A percentile compares a stretch with the other conserved stretches of the same genome.
Conservation (phyloP, 192 early-diverging fungal species). For the Coemansia sp. region DNA sequence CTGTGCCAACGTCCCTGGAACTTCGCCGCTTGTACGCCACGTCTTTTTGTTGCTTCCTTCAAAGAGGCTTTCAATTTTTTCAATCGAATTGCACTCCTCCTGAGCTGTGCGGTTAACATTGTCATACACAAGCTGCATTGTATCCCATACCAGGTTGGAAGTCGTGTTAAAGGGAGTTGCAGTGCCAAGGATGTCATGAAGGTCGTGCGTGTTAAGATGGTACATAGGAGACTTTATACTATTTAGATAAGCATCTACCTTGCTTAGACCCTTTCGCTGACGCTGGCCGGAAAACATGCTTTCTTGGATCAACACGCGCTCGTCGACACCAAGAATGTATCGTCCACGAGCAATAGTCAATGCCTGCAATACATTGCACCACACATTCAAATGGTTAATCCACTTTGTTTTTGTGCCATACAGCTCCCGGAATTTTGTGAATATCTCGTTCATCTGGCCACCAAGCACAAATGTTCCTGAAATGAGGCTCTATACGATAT, state of each 20-base stretch:
- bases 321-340: conserved; percentile 40
- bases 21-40: background rate
- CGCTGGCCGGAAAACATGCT: conserved; percentile 52
- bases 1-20: background rate
- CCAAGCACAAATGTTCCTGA: conserved; percentile 30
- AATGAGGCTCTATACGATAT: conserved; percentile 32
- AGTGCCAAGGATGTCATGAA: conserved; percentile 18
- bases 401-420: conserved; percentile 28
- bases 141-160: conserved; percentile 38
- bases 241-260: conserved; percentile 36
- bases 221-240: conserved; percentile 16
- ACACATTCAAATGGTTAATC: conserved; percentile 40
- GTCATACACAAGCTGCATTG: conserved; percentile 36
- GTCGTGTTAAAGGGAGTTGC: conserved; percentile 40
- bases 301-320: conserved; percentile 50
- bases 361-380: conserved; percentile 46
- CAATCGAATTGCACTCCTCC: background rate
- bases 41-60: background rate
- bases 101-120: background rate
- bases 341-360: conserved; percentile 45
- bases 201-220: conserved; percentile 13
- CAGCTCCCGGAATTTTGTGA: conserved; percentile 13
- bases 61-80: background rate
- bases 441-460: conserved; percentile 5
- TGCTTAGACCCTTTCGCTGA: conserved; percentile 40